phyloP scores from a whole-genome alignment of 1,139 yeast genomes.

The Geotrichum reessii region DNA sequence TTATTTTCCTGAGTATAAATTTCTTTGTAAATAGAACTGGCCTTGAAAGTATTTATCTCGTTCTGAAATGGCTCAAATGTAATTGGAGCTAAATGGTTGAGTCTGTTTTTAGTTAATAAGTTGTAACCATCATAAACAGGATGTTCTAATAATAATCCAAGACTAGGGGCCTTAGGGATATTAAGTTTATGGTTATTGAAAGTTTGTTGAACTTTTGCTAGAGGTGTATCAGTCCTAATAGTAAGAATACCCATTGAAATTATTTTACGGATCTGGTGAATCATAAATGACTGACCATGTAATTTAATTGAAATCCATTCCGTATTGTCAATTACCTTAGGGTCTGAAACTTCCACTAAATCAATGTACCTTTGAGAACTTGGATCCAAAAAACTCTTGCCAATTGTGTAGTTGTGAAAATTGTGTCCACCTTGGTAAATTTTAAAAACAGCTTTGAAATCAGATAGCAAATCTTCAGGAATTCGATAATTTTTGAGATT shows the following conservation, averaged over 20 bases:
- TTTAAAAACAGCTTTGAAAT: conserved; percentile 61
- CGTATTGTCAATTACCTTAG: conserved; percentile 85
- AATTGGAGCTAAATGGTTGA: conserved; percentile 67
- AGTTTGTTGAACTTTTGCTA: conserved; percentile 66
- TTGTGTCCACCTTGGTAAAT: conserved; percentile 83
- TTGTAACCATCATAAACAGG: conserved; percentile 90
- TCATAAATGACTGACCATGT: conserved; percentile 97
- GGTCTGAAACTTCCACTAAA: conserved; percentile 72
- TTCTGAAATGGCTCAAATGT: conserved; percentile 57
- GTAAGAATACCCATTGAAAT: conserved; percentile 87
- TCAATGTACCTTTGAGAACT: conserved; percentile 81
- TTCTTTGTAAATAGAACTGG: conserved; percentile 81
- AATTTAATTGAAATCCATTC: conserved; percentile 96
- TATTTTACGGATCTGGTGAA: conserved; percentile 97
- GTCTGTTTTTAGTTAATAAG: conserved; percentile 51
- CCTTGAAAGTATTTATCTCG: conserved; percentile 79
- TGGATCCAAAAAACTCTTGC: conserved; percentile 77
- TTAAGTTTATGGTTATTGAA: conserved; percentile 69
- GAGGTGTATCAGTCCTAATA: conserved; percentile 79
- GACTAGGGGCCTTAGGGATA: conserved; percentile 95
- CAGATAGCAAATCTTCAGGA: conserved; percentile 51
- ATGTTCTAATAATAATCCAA: conserved; percentile 80
- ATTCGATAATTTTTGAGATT: conserved; percentile 67
- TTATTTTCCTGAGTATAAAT: conserved; percentile 82
- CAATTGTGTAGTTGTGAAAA: conserved; percentile 91